Base-by-base conservation (phyloP, 192 early-diverging fungal species). In the Backusella morwellensis region DNA sequence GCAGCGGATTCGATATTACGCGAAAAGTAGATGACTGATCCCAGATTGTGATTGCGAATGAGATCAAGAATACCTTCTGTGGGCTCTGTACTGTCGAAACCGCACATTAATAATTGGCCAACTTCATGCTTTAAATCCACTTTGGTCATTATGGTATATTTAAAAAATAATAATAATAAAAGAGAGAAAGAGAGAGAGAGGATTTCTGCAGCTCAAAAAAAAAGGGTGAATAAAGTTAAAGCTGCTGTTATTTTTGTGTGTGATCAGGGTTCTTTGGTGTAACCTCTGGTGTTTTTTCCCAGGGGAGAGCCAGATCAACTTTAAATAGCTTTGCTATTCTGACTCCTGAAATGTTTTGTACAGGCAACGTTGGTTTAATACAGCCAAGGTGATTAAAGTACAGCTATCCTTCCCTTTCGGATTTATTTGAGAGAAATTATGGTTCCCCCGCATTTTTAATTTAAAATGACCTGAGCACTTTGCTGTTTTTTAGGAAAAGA, bases 21-120 rank as follows among this genome's bases (percentile, higher is more conserved):
- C 7, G 79, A 80, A 63, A 84, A 84, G 29, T 81, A 76, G 44
- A 84, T 84, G 66, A 84, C 44, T 15, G 76, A 78, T 15, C 82
- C 82, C 17, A 84, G 66, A 32, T 80, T 78, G 70, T 80, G 79
- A 52, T 77, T 50, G 14, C 35, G 69, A 50, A 84, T 84, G n/a
- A 84, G 73, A 32, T 84, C 76, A 12, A 80, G 29, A 21, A 84
- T 84, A 17, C 70, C 82, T 72, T 80, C 38, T 9, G 79, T 78
- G 15, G 82, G 77, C 44, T 50, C 70, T 0, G 73, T 19, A 42
- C 82, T 76, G 68, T 84, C 17, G 52, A 84, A 84, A 19, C 82
- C 82, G 47, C 74, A 80, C 66, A 84, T 76, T 6, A 84, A 40
- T 15, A 84, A 35, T 32, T 84, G 76, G 12, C 82, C 82, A 47